Base-by-base conservation (phyloP, 2,329 filamentous ascomycete genomes). In the Pseudogymnoascus pannorum region DNA sequence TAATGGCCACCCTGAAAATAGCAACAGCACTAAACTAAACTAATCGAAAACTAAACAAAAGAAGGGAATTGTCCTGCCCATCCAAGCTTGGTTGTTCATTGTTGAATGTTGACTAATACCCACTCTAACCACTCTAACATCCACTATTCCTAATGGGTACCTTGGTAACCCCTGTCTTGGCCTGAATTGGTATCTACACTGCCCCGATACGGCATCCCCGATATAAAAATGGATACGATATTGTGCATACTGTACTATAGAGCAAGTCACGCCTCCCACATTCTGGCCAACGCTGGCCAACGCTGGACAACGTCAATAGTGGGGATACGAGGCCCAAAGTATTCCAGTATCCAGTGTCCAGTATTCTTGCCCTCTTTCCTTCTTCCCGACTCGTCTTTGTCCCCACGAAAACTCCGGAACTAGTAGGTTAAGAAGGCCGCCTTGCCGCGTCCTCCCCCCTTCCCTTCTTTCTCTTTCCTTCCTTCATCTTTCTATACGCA, bases 271-370 rank as follows among this genome's bases (percentile, higher is more conserved):
- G 42, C 24, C 24, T 51, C 44, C 24, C 24, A 11, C 29, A n/a
- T n/a, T n/a, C n/a, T n/a, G n/a, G n/a, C n/a, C n/a, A n/a, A n/a
- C n/a, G n/a, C n/a, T n/a, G n/a, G n/a, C n/a, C n/a, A n/a, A n/a
- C n/a, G 44, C 14, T 29, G 44, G n/a, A 14, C 44, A 51, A 31
- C 44, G 24, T 29, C 24, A 51, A 51, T 18, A 51, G 44, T 51
- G 44, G 44, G 44, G 44, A 51, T 51, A 51, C 44, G 44, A 51
- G 44, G 24, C n/a, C n/a, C n/a, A n/a, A n/a, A n/a, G n/a, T n/a
- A n/a, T n/a, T n/a, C n/a, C n/a, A n/a, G n/a, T n/a, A n/a, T n/a
- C n/a, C n/a, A n/a, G n/a, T n/a, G n/a, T 51, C 44, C 44, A 51
- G 44, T 51, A 18, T 51, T 51, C 44, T 51, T 51, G 29, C 44